Base-by-base conservation (phyloP, 306 rosid genomes). In the Prinsepia uniflora region DNA sequence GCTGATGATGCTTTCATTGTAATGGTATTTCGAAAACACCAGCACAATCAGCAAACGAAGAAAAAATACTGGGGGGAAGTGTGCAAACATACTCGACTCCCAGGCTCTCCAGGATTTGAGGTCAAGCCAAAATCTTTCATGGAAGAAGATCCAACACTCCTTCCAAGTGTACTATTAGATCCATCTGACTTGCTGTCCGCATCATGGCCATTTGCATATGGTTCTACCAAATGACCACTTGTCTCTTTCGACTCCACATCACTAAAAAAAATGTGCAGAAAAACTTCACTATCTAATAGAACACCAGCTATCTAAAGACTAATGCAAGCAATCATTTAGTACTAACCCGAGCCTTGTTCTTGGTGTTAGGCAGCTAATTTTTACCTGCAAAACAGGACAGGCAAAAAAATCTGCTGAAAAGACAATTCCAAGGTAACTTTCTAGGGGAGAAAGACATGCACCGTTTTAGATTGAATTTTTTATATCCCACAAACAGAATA, bases 351-450 rank as follows among this genome's bases (percentile, higher is more conserved):
- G 47, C 75, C 68, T 80, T 75, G 70, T 19, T 80, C 74, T 75
- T 56, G 89, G 81, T 17, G 79, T 80, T 36, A 69, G 52, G 75
- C 89, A 85, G 69, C 77, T 80, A 74, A 85, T 78, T 76, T 80
- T 82, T 24, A 77, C 85, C 89, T 85, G 85, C 65, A 77, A 72
- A 58, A 19, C 68, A 73, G 57, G 24, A 56, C 10, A 40, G 74
- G 70, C 46, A 67, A 56, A 69, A 12, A 11, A 40, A 24, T 24
- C 9, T 34, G 48, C 54, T 64, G 13, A 58, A 55, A 43, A 60
- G 74, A 58, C 12, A 10, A 48, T 24, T 70, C 67, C 17, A 2
- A 39, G 4, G 12, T 40, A 68, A 72, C 18, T 45, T 53, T 63
- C 36, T 30, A 56, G 14, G 65, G 54, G 17, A 36, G 43, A 36